Conservation (phyloP, 1,284 basidiomycete species). For the Ustilago hordei region DNA sequence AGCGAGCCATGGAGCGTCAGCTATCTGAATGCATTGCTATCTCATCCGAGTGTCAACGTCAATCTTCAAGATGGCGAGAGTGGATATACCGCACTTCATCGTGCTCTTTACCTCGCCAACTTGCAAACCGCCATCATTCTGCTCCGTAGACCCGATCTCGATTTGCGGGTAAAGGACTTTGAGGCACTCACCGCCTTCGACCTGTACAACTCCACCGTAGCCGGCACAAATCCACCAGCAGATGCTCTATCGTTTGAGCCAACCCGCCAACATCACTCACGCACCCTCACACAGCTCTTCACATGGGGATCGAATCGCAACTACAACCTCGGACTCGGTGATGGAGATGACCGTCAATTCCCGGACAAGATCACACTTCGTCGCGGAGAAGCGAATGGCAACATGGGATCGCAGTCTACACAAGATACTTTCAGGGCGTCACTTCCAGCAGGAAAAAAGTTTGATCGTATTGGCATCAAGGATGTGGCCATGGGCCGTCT, state of each 20-base stretch:
- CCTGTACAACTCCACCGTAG: slow-evolving; percentile 78
- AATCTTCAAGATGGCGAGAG: slow-evolving; percentile 78
- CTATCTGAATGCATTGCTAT: slow-evolving; percentile 84
- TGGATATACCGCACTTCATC: slow-evolving; percentile 89
- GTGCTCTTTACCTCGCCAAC: slow-evolving; percentile 89
- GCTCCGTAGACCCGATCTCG: slow-evolving; percentile 80
- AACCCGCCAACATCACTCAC: slow-evolving; percentile 23
- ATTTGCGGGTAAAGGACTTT: slow-evolving; percentile 81
- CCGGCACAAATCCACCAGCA: slow-evolving; percentile 58
- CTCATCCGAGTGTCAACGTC: slow-evolving; percentile 81
- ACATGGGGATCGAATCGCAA: slow-evolving; percentile 89
- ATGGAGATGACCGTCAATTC: slow-evolving; percentile 81
- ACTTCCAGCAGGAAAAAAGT: slow-evolving; percentile 52
- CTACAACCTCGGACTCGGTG: slow-evolving; percentile 79
- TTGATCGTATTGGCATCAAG: slow-evolving; percentile 57
- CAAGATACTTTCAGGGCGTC: slow-evolving; percentile 26
- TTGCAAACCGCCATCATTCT: slow-evolving; percentile 81
- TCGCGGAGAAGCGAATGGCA: not conserved
- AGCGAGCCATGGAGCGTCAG: slow-evolving; percentile 77
- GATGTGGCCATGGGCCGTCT: slow-evolving; percentile 65
- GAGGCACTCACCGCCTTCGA: slow-evolving; percentile 95
- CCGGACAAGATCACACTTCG: slow-evolving; percentile 82
- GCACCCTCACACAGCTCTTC: slow-evolving; percentile 75
- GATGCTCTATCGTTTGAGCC: slow-evolving; percentile 38
- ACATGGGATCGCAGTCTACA: slow-evolving; percentile 15